Base-by-base conservation (phyloP, 2,329 filamentous ascomycete species). In the Colletotrichum higginsianum region DNA sequence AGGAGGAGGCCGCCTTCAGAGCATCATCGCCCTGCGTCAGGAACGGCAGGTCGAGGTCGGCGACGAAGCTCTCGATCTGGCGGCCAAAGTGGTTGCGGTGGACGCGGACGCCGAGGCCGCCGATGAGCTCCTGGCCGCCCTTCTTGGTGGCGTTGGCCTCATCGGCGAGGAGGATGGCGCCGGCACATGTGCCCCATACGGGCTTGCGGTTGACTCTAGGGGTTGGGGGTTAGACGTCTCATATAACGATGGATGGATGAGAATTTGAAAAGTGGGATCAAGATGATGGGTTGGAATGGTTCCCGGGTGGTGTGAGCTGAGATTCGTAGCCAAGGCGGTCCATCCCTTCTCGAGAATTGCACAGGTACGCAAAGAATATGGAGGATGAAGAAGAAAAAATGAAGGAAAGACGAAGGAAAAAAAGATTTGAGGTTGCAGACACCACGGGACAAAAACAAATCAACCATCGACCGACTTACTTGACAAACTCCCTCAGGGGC, bases 121-220 rank as follows among this genome's bases (percentile, higher is more conserved):
- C 96, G 73, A 99, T 94, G 65, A 98, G 88, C 71, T 98, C 94
- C 81, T 98, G 96, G 0, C 96, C 96, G 53, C 94, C 95, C 77
- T 93, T 91, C 80, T 98, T 98, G 47, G 94, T 95, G 73, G 92
- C 90, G 80, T 96, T 97, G 61, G 95, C 96, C 70, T 93, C 91
- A 78, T 98, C 93, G 2, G 95, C 93, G 61, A 99, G 91, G 60
- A 98, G 85, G 76, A 99, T 98, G 68, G 98, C 88, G 12, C 96
- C 96, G 15, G 96, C 96, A 81, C 96, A 99, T 23, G 96, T 98
- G 67, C 96, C 96, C 96, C 96, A 99, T 30, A 93, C 94, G 13
- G 95, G 95, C 76, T 93, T 95, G 75, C 92, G 90, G 63, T 90
- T 85, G 50, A 93, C 85, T 78, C 94, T 96, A 35, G 2, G 30